Base-by-base conservation (phyloP, 345 rosid genomes). In the Sisymbrium altissimum region DNA sequence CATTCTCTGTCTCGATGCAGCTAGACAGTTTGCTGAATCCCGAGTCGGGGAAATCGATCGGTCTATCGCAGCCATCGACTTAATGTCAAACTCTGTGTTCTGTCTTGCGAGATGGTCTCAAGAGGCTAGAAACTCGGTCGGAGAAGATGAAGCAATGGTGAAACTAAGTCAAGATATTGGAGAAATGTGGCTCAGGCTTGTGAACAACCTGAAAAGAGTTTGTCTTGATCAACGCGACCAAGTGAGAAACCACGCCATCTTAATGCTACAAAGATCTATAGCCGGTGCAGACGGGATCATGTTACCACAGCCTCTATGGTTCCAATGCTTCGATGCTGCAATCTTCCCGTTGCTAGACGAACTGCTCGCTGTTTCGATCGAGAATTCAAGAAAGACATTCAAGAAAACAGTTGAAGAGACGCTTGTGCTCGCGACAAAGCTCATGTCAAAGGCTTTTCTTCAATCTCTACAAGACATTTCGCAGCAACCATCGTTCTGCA, bases 1-100 rank as follows among this genome's bases (percentile, higher is more conserved):
- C 57, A 66, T 80, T 71, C 87, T 87, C 45, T 89, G 90, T 71
- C 63, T 81, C 41, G 96, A 89, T 66, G 92, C 92, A n/a, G 90
- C 90, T 9, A 82, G 88, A 67, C 90, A 89, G 81, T 89, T 89
- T 85, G 92, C 96, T 10, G 89, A 81, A 70, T 89, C 92, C 57
- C 86, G 87, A 29, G 83, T 89, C 57, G 89, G 86, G 6, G 85
- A 87, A 64, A 76, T 70, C 36, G 83, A 73, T 21, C 71, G 88
- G 80, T 89, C 92, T 56, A 68, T 83, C 63, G 70, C 80, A 72
- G 85, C 96, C 17, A 76, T 89, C 65, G 85, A 89, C 54, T 46
- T 89, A 54, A 87, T 89, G 92, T 81, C 87, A 11, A 84, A 81
- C 48, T 87, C 96, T 55, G 90, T 87, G 72, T 76, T 64, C 63